Evolutionary conservation across 2,329 filamentous ascomycete species (phyloP).

Genomic region (Cladobotryum mycophilum): DNA sequence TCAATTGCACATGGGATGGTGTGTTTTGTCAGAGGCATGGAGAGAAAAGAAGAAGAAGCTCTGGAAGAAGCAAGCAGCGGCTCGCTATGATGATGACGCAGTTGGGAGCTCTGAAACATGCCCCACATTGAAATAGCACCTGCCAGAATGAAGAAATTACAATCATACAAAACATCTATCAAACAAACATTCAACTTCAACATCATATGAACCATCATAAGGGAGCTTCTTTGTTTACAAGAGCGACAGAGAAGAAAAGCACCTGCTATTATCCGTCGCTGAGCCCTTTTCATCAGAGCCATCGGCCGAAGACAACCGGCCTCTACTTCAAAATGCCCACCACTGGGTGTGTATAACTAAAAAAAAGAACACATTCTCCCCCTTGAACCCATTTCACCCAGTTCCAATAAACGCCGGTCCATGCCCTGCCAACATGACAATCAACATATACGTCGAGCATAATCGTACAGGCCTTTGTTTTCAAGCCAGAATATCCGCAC

Average conservation of each 20-base stretch:
- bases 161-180: too few species aligned
- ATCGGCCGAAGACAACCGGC: constrained; percentile 6
- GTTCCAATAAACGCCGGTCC: constrained; percentile 9
- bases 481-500: constrained; percentile 6
- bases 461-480: constrained; percentile 16
- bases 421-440: constrained; percentile 17
- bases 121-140: background rate
- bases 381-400: too few species aligned
- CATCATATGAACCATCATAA: background rate
- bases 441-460: constrained; percentile 13
- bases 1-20: constrained; percentile 25
- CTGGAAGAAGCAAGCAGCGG: too few species aligned
- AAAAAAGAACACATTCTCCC: constrained; percentile 5
- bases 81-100: too few species aligned
- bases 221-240: background rate
- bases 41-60: background rate
- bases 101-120: too few species aligned
- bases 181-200: background rate
- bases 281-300: constrained; percentile 6
- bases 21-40: constrained; percentile 1
- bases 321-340: constrained; percentile 7
- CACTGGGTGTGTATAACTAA: constrained; percentile 9
- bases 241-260: constrained; percentile 4
- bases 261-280: constrained; percentile 11
- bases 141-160: too few species aligned